Percentiles rank a stretch among this genome's conserved stretches.
Conservation (phyloP, 306 rosid species). For the Vigna nakashimae region DNA sequence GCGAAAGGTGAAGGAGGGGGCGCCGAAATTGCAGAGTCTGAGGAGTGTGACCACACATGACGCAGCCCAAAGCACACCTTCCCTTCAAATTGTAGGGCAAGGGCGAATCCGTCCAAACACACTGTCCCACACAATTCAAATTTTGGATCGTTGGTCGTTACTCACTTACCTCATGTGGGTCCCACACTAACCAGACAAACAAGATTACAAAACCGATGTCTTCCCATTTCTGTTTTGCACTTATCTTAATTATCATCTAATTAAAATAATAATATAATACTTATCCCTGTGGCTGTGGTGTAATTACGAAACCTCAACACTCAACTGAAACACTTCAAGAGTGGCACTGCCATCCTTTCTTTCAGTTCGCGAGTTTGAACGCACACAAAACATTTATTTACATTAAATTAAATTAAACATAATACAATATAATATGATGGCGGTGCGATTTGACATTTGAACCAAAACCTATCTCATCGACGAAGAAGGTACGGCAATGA, state of each 20-base stretch:
- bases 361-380: conserved; percentile 21
- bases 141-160: conserved; percentile 50
- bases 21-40: conserved; percentile 53
- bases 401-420: neutral
- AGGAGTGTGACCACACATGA: conserved; percentile 20
- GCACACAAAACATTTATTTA: conserved; percentile 1
- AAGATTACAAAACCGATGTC: neutral
- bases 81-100: conserved; percentile 8
- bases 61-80: conserved; percentile 22
- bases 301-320: conserved; percentile 8
- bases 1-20: conserved; percentile 24
- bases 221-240: neutral
- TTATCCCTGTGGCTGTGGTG: neutral
- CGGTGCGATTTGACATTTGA: conserved; percentile 13
- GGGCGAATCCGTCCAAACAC: conserved; percentile 50
- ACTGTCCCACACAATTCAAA: conserved; percentile 42
- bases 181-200: conserved; percentile 40
- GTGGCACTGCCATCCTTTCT: neutral
- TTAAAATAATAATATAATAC: neutral
- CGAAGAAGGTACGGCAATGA: neutral
- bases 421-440: neutral
- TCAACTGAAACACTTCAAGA: conserved; percentile 11
- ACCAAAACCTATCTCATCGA: conserved; percentile 29
- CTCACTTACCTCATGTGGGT: neutral
- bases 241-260: neutral